Base-by-base conservation (phyloP, 2,329 filamentous ascomycete genomes). In the Fusarium tricinctum region DNA sequence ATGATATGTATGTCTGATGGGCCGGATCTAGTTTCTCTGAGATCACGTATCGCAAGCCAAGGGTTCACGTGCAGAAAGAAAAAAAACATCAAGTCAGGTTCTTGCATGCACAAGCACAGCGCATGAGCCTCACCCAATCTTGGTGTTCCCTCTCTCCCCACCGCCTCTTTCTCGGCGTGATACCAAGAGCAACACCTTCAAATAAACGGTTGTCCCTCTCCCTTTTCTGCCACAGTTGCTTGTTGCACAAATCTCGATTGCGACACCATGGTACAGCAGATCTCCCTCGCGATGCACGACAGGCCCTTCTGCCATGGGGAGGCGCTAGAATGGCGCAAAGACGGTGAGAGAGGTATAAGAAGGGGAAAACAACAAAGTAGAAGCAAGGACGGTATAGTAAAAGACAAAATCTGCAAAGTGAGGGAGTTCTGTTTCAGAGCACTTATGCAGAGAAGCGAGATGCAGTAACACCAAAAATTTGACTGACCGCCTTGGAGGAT, bases 171-270 rank as follows among this genome's bases (percentile, higher is more conserved):
- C 33, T 32, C 33, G 44, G 51, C 39, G 42, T 53, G 38, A 35
- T 48, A 38, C 40, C 33, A 22, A 33, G 17, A 55, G 32, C 5
- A 19, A 23, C 55, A n/a, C 39, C 44, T 26, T 53, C 60, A 53
- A 22, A 53, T 65, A 64, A 52, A 53, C 46, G 26, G 40, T 59
- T 19, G 33, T 46, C 39, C 17, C 38, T 40, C n/a, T 30, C 53
- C 30, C 38, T 28, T 39, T 23, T 39, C 40, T 22, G 22, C 35
- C 35, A 38, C 35, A 38, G 9, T n/a, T 17, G 32, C 19, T 13
- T 20, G 72, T 74, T 63, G 49, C 55, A 72, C 72, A 74, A 69
- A 74, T 74, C 72, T 74, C 70, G 72, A 74, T 74, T 74, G 72
- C 61, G 49, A 55, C 47, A 74, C 72, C 52, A 50, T 69, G 30